Percentiles rank a stretch among this genome's conserved stretches.
phyloP scores from a whole-genome alignment of 2,329 filamentous ascomycete genomes.

The Sporothrix variecibatus region DNA sequence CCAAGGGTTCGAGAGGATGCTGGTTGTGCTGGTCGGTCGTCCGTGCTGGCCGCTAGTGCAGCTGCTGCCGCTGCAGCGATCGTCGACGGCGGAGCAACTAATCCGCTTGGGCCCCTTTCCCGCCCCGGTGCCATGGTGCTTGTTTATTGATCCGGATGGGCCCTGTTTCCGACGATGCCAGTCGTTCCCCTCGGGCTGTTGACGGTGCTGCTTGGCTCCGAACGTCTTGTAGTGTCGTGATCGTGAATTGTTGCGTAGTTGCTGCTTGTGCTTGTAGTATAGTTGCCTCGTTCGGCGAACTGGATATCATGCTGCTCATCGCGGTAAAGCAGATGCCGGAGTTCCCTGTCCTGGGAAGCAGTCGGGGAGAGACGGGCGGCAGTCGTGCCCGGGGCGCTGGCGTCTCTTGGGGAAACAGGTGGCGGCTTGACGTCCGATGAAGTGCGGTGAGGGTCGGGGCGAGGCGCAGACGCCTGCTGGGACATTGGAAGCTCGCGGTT shows the following conservation, averaged over 20 bases:
- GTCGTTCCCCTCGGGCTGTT: slow-evolving; percentile 9
- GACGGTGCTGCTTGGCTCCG: neutral
- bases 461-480: slow-evolving; percentile 60
- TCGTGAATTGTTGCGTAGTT: neutral
- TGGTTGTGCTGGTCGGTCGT: slow-evolving; percentile 35
- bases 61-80: neutral
- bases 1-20: slow-evolving; percentile 42
- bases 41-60: slow-evolving; percentile 21
- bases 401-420: neutral
- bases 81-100: neutral
- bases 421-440: slow-evolving; percentile 15
- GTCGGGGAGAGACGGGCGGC: slow-evolving; percentile 35
- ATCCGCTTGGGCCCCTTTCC: neutral
- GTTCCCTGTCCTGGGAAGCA: neutral
- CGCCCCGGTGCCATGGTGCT: slow-evolving; percentile 6
- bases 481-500: slow-evolving; percentile 64
- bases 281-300: slow-evolving; percentile 26
- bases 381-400: neutral
- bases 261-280: neutral
- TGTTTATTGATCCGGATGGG: neutral
- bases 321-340: slow-evolving; percentile 18
- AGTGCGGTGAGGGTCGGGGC: slow-evolving; percentile 50
- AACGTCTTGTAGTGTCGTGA: neutral
- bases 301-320: slow-evolving; percentile 28
- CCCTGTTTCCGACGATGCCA: slow-evolving; percentile 24